Evolutionary conservation across 108 stramenopile genomes (phyloP).

Genomic region (Nitzschia palea): DNA sequence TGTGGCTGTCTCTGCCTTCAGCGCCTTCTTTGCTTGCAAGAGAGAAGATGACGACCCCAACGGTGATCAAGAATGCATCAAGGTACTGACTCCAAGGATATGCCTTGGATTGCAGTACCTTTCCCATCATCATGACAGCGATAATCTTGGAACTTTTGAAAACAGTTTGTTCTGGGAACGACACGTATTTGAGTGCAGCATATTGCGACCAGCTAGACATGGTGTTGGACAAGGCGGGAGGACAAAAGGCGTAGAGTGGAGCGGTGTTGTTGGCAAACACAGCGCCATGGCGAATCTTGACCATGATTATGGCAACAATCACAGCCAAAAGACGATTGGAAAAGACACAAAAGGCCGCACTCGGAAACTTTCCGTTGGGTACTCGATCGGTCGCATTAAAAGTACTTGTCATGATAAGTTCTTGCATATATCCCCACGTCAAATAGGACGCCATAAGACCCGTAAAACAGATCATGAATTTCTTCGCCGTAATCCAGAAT

Average conservation of each 20-base stretch:
- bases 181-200: constrained; percentile 93
- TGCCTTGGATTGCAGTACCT: constrained; percentile 72
- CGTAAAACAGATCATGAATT: constrained; percentile 60
- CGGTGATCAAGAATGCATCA: constrained; percentile 90
- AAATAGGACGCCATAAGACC: constrained; percentile 89
- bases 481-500: constrained; percentile 6
- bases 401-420: constrained; percentile 93
- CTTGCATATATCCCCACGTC: constrained; percentile 99
- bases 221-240: constrained; percentile 94
- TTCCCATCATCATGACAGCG: constrained; percentile 99
- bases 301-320: constrained; percentile 86
- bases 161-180: constrained; percentile 97
- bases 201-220: constrained; percentile 97
- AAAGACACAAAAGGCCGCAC: constrained; percentile 98
- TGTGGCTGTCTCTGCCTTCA: constrained; percentile 49
- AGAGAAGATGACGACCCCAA: constrained; percentile 93
- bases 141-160: constrained; percentile 98
- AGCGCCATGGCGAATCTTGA: constrained; percentile 75
- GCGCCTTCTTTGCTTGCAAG: constrained; percentile 54
- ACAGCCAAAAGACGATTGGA: constrained; percentile 95
- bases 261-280: constrained; percentile 80
- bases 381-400: constrained; percentile 76
- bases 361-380: constrained; percentile 87
- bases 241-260: constrained; percentile 88
- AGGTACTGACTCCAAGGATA: constrained; percentile 89